Evolutionary conservation across 805 yeast genomes (phyloP), one percentile per base, ranked within the genome.

Genomic region (Lipomyces kockii): DNA sequence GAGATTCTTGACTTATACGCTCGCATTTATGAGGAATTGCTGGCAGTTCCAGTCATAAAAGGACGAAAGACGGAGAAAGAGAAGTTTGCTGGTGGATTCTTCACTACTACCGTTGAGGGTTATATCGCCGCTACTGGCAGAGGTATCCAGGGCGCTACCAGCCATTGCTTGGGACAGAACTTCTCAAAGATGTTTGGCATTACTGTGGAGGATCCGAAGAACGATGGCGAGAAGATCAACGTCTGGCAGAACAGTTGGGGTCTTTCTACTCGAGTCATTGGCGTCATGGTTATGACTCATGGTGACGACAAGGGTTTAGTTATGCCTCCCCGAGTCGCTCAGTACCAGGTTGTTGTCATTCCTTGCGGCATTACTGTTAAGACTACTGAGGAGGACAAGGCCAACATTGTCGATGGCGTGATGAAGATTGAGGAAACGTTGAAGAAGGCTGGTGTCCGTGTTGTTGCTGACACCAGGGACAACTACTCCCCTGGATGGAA

Each of bases 231-330:
- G 77, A 90, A 92, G 82, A 83, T 93, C 61, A 87, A 83, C 75
- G 97, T 95, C 43, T 92, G 88, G 87, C 99, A 95, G 83, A 95
- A 96, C 84, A 93, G 98, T 12, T 95, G 99, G 99, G 99, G 99
- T 82, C 83, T 95, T 75, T 93, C 98, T 60, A 95, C 99, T 67
- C 91, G 99, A 83, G 95, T 90, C 72, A 93, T 95, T 78, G 99
- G 99, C 85, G 99, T 96, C 74, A 95, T 95, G 98, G 92, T 92
- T 68, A 95, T 95, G 99, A 87, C 92, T 67, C 99, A 95, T 80
- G 92, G 98, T 49, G 99, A 95, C 81, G 93, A 96, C 85, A 94
- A 92, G 84, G 99, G 99, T 80, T 84, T 95, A 75, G 98, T 95
- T 59, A 85, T 96, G 74, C 99, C 99, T 70, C 99, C 99, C 76